Base-by-base conservation (phyloP, 768 basidiomycete genomes). In the Tricholomella constricta region DNA sequence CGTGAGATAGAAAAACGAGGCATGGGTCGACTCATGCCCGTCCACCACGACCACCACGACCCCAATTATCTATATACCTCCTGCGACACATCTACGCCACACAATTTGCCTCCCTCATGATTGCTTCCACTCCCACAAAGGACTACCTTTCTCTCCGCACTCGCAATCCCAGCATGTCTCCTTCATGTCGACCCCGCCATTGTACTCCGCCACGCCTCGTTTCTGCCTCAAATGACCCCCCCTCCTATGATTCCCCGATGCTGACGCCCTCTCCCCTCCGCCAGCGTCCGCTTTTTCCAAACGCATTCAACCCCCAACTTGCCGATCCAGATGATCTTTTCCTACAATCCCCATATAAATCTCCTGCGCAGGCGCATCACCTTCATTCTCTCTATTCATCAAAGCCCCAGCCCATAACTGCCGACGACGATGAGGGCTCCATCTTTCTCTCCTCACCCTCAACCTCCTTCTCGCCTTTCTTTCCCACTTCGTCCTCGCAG, bases 261-360 rank as follows among this genome's bases (percentile, higher is more conserved):
- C 75, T 82, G 43, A 82, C 84, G 1, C 83, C 86, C 19, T 88
- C 86, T 5, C 85, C 85, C 10, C 75, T 83, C 54, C 74, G 80
- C 47, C 75, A 75, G 56, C 71, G 70, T 10, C 69, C 71, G 14
- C 69, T 76, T 47, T 78, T 77, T 60, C 65, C 73, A 5, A 64
- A 61, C 53, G 50, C 54, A 17, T 56, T 60, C 45, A 48, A 54
- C 55, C 58, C 52, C 51, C 58, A 68, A 46, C 55, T 61, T 29
- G 45, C 68, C 35, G 77, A 79, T 59, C 57, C 67, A 48, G 80
- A 84, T 58, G 80, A 84, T 61, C 67, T 78, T 54, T 83, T 83
- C 62, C 71, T 79, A 7, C 76, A 79, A 51, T 83, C 81, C 29
- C 79, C 82, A 7, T 81, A 72, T 70, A 74, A 65, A 54, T 74